A percentile compares a stretch with the other conserved stretches of the same genome.
Conservation (phyloP, 2,329 filamentous ascomycete species). For the Epicoccum nigrum region DNA sequence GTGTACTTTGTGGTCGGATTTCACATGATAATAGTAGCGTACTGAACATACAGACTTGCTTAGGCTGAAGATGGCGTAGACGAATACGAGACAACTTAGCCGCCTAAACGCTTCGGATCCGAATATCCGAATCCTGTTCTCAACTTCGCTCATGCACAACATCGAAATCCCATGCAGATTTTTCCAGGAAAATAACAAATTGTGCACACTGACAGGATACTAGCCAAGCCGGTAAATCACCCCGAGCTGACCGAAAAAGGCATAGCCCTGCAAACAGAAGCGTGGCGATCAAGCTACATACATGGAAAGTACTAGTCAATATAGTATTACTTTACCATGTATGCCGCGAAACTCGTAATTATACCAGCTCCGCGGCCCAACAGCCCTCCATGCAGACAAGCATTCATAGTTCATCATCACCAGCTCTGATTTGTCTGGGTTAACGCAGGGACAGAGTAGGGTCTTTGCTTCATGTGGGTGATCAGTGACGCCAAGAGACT, state of each 20-base stretch:
- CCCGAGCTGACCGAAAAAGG: slow-evolving; percentile 1
- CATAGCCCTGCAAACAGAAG: slow-evolving; percentile 2
- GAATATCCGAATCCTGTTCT: background rate
- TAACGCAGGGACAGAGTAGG: slow-evolving; percentile 12
- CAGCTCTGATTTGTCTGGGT: background rate
- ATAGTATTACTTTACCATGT: background rate
- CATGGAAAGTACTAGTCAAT: slow-evolving; percentile 4
- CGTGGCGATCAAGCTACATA: background rate
- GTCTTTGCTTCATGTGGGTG: slow-evolving; percentile 19
- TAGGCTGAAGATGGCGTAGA: background rate
- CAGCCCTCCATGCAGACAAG: background rate
- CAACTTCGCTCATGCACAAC: slow-evolving; percentile 7
- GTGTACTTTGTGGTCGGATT: background rate
- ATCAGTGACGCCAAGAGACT: slow-evolving; percentile 22
- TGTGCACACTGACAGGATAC: background rate
- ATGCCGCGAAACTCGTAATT: slow-evolving; percentile 3
- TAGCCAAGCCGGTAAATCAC: background rate
- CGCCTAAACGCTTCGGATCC: slow-evolving; percentile 12
- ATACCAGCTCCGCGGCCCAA: background rate
- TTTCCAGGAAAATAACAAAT: background rate
- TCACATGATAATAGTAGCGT: background rate
- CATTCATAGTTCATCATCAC: background rate
- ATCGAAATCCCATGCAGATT: background rate
- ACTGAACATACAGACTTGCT: background rate
- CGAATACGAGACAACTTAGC: background rate